Evolutionary conservation across 2,329 filamentous ascomycete genomes (phyloP), one percentile per base, ranked within the genome.

Genomic region (Onygenales sp.): DNA sequence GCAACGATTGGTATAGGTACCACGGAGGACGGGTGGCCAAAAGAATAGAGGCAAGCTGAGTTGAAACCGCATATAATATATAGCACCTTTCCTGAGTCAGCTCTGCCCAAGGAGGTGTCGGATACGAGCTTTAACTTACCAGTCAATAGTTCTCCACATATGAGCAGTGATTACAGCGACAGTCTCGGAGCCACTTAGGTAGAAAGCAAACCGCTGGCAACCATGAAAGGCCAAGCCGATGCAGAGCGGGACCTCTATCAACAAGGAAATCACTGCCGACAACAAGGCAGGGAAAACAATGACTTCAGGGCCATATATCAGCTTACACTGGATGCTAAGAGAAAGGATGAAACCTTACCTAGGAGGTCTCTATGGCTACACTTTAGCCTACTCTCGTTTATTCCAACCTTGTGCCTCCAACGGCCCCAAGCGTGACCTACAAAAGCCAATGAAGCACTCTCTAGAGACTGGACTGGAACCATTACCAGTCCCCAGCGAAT

Each of bases 401-500:
- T 45, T 2, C 69, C 70, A n/a, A 72, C 58, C 4, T 51, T 51
- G 5, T 60, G 60, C 51, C 75, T 69, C 69, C 75, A 79, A 14
- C 65, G 57, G 0, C 84, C 84, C 84, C 85, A 89, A 1, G 67
- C 68, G 58, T 89, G 85, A 0, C 84, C 83, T 13, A 86, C 74
- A 60, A 87, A 88, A 0, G 82, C 74, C 0, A 85, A 69, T 0
- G 82, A 75, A 0, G 84, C 84, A 2, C 80, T 80, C 64, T 89
- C 84, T 0, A 88, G 71, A 0, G 84, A 77, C 56, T 82, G 78
- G 0, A 89, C 82, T 0, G 85, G 85, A 0, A 88, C 83, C 85
- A 89, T 89, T 33, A 89, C 72, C 0, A 89, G 71, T 0, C 85
- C 85, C 85, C 85, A 88, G 11, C 84, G 77, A 43, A 89, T 88